phyloP scores from a whole-genome alignment of 164 flowering plant species.

The Tetrastigma voinierianum region DNA sequence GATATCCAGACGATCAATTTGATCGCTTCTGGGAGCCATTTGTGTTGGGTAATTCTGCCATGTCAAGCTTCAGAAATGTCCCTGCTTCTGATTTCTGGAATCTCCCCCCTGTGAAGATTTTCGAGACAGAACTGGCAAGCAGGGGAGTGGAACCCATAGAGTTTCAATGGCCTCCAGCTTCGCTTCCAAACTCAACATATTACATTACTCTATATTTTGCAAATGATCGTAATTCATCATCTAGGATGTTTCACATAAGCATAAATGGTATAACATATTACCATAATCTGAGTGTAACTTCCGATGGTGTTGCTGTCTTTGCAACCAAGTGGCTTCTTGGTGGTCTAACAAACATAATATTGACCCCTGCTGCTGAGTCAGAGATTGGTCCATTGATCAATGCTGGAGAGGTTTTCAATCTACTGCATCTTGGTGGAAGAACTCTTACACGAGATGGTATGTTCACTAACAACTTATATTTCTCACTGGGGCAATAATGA shows the following conservation, averaged over 20 bases:
- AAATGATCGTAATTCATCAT: conserved; percentile 26
- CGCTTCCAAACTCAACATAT: conserved; percentile 58
- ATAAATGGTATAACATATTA: conserved; percentile 58
- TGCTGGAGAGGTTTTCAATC: conserved; percentile 76
- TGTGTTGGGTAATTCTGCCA: conserved; percentile 27
- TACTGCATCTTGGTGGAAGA: conserved; percentile 63
- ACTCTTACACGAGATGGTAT: conserved; percentile 71
- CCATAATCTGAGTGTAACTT: conserved; percentile 38
- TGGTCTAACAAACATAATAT: conserved; percentile 59
- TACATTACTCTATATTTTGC: conserved; percentile 82
- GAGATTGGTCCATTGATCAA: conserved; percentile 65
- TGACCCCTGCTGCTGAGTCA: conserved; percentile 60
- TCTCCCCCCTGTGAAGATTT: conserved; percentile 68
- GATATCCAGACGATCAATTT: conserved; percentile 83
- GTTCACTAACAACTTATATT: neutral
- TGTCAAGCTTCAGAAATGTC: conserved; percentile 30
- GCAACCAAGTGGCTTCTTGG: conserved; percentile 75
- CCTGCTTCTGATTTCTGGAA: conserved; percentile 82
- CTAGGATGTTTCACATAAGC: conserved; percentile 43
- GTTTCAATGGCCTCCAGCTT: conserved; percentile 64
- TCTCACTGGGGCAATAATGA: neutral
- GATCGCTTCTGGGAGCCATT: conserved; percentile 83
- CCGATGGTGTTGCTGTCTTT: conserved; percentile 67
- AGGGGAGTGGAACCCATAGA: conserved; percentile 32
- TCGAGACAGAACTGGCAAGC: conserved; percentile 49